phyloP scores from a whole-genome alignment of 129 eudicot species.

The Smallanthus sonchifolius region DNA sequence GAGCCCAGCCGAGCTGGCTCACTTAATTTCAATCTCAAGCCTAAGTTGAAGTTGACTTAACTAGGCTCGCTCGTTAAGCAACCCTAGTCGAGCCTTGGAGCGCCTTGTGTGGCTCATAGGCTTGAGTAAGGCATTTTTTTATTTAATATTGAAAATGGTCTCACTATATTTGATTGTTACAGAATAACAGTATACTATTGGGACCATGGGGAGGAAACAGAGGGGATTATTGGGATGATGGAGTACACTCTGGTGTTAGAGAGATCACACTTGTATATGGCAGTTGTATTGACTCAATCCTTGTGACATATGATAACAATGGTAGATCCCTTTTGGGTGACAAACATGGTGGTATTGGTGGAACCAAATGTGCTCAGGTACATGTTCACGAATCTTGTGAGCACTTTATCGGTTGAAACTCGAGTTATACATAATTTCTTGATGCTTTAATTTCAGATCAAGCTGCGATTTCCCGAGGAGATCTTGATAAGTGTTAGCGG shows the following conservation, averaged over 20 bases:
- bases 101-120: too few relatives aligned
- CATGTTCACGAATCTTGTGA: neutral
- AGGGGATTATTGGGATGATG: constrained; percentile 57
- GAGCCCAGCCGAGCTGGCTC: too few relatives aligned
- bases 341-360: constrained; percentile 59
- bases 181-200: constrained; percentile 24
- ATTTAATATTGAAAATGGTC: too few relatives aligned
- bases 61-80: too few relatives aligned
- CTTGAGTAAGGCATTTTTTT: too few relatives aligned
- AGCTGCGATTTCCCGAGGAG: constrained; percentile 61
- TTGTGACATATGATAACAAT: constrained; percentile 49
- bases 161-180: neutral
- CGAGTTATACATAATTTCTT: neutral
- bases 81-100: too few relatives aligned
- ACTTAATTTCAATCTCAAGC: too few relatives aligned
- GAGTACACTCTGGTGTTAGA: constrained; percentile 46
- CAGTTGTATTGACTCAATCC: constrained; percentile 55
- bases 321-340: constrained; percentile 41
- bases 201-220: constrained; percentile 81
- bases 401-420: neutral
- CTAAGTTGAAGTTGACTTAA: too few relatives aligned
- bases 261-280: constrained; percentile 50
- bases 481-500: constrained; percentile 42
- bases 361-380: constrained; percentile 45
- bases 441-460: constrained; percentile 32